Base-by-base conservation (phyloP, 1,139 yeast genomes). In the Geotrichum europaeum region DNA sequence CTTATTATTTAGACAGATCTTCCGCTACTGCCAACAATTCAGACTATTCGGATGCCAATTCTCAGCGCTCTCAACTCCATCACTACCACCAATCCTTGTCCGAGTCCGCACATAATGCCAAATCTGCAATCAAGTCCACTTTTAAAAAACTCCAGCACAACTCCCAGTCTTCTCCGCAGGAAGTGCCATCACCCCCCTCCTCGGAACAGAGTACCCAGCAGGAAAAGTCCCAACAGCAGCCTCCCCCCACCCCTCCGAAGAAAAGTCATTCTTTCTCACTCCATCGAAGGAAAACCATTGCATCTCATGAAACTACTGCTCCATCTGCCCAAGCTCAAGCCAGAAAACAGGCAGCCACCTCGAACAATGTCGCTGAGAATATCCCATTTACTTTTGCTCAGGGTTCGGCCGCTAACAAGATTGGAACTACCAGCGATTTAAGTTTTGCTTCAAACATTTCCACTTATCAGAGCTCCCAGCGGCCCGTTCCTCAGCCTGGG, bases 391-490 rank as follows among this genome's bases (percentile, higher is more conserved):
- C 59, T 13, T 61, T 61, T 55, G 59, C 59, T 34, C 52, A 51
- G 6, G 49, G 53, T 28, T 58, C 52, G 7, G 50, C 20, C 18
- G 49, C 57, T 4, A 34, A n/a, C 28, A 52, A 47, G 24, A 54
- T 61, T 18, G 59, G 60, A 22, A 61, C 63, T 40, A 40, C 62
- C 9, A 54, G 60, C 18, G 63, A 61, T 28, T 53, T 61, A 15
- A 55, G 52, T 15, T 15, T 32, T 25, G 57, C 61, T 4, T 30
- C 61, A n/a, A 59, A 53, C n/a, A 52, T 61, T 20, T 56, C 57
- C 15, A 43, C 55, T 18, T 61, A 61, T 36, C 60, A 59, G 15
- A 60, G 62, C 28, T 54, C 58, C 20, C 62, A 59, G 28, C 58
- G 63, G 18, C 61, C 61, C 25, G 58, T 59, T 5, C 63, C 63